These are phyloP conservation scores for Marsdenia floribunda DNA, from an alignment of 257 asterid species.

Conservation along the genomic window DNA sequence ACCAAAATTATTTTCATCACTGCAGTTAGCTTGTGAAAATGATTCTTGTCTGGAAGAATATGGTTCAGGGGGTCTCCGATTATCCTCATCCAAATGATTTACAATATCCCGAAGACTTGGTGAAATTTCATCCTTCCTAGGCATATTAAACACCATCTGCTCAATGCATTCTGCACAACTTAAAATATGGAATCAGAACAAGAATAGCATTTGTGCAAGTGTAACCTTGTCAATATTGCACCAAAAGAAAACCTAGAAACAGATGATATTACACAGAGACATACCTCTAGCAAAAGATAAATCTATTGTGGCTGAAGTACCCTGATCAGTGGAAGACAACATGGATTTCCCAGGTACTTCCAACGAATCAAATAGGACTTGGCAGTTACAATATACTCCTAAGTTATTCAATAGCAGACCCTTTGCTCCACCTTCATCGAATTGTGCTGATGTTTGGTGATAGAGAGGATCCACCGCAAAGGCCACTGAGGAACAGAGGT, in stretches of 20 bases:
- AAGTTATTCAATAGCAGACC: constrained; percentile 91
- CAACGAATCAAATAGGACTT: constrained; percentile 81
- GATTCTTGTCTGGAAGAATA: constrained; percentile 35
- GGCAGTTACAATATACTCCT: constrained; percentile 84
- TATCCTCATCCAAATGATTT: constrained; percentile 58
- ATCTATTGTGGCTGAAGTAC: constrained; percentile 49
- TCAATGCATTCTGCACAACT: constrained; percentile 53
- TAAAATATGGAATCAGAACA: constrained; percentile 14
- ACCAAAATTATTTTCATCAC: constrained; percentile 28
- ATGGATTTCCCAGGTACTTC: constrained; percentile 84
- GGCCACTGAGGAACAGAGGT: constrained; percentile 46
- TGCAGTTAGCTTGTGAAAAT: constrained; percentile 39
- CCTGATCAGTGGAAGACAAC: constrained; percentile 31
- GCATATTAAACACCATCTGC: constrained; percentile 61
- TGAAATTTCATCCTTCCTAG: constrained; percentile 56
- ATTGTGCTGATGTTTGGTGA: constrained; percentile 97
- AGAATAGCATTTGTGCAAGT: neutral
- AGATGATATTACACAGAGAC: constrained; percentile 19
- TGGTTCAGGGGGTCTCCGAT: constrained; percentile 48
- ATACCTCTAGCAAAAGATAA: constrained; percentile 79
- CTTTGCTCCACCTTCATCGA: constrained; percentile 98
- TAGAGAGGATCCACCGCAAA: constrained; percentile 96
- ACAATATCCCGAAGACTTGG: constrained; percentile 72
- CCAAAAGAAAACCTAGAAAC: constrained; percentile 17
- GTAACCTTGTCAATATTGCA: constrained; percentile 2